Percentiles rank a stretch among this genome's conserved stretches.
These are phyloP conservation scores for Ustilago tritici DNA, from an alignment of 1,284 basidiomycete genomes.

Conservation along the genomic window DNA sequence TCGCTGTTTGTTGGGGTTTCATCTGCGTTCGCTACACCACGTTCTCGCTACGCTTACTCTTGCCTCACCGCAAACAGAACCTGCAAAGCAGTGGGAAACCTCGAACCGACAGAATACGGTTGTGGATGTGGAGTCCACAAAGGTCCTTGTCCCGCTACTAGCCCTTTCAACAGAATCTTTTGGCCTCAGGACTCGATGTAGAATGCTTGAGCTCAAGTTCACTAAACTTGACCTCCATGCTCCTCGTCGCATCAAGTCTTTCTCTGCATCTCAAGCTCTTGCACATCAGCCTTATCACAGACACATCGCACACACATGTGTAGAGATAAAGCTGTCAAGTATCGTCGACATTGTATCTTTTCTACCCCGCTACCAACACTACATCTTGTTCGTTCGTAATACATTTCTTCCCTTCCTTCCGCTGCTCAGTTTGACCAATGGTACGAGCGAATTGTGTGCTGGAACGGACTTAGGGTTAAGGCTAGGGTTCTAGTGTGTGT, in stretches of 20 bases:
- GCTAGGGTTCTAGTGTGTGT: neutral
- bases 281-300: neutral
- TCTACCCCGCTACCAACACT: too few relatives aligned
- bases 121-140: conserved; percentile 43
- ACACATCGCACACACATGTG: too few relatives aligned
- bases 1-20: too few relatives aligned
- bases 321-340: too few relatives aligned
- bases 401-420: neutral
- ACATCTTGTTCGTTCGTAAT: neutral
- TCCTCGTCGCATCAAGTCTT: neutral
- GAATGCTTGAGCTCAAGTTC: conserved; percentile 7
- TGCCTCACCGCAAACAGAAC: neutral
- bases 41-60: neutral
- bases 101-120: conserved; percentile 31
- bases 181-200: conserved; percentile 30
- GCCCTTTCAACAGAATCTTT: conserved; percentile 26
- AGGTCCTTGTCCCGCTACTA: conserved; percentile 10
- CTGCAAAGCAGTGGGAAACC: conserved; percentile 34
- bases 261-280: too few relatives aligned
- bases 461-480: conserved; percentile 1
- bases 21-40: too few relatives aligned
- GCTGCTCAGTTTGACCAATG: neutral
- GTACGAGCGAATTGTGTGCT: neutral
- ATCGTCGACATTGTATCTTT: too few relatives aligned
- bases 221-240: neutral